Evolutionary conservation across 192 early-diverging fungal genomes (phyloP), one percentile per base, ranked within the genome.

Genomic region (Rhizophagus clarus): DNA sequence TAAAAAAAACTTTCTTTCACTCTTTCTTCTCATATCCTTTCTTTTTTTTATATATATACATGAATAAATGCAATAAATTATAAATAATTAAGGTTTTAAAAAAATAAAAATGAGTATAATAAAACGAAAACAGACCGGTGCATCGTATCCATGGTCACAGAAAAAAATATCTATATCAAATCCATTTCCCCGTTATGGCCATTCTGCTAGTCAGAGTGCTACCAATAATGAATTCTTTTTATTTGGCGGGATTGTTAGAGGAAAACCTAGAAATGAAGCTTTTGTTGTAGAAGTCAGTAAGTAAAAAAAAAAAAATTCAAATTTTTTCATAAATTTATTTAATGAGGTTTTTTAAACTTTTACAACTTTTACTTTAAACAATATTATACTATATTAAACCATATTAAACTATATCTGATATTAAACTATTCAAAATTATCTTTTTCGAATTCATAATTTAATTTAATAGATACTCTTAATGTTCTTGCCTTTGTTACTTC

Each of bases 161-260:
- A 67, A 28, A 51, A 78, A 68, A 56, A 15, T 78, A 37, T 37
- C 22, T 29, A 76, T 34, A 11, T 67, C 79, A 32, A 84, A 86
- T 68, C 83, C 83, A 2, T 86, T 86, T 69, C 85, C 85, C 0
- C 34, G 85, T 5, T 82, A 82, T 60, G 79, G 76, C 9, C 85
- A 86, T 34, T 82, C 83, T 37, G 83, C 81, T 4, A 81, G 80
- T 28, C 81, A 79, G 74, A 79, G 75, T 61, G 70, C 83, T 4
- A 83, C 76, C 2, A 79, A 82, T n/a, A 83, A 73, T 61, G 85
- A 86, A 37, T 76, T 86, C 12, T 86, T 82, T 66, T 56, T 86
- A 29, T 86, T 81, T 77, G 85, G 85, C 77, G 85, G 85, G 8
- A 81, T 84, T 42, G 81, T 79, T 68, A 82, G 82, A 37, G 85